Base-by-base conservation (phyloP, 1,139 yeast species). In the Hansenula sp. region DNA sequence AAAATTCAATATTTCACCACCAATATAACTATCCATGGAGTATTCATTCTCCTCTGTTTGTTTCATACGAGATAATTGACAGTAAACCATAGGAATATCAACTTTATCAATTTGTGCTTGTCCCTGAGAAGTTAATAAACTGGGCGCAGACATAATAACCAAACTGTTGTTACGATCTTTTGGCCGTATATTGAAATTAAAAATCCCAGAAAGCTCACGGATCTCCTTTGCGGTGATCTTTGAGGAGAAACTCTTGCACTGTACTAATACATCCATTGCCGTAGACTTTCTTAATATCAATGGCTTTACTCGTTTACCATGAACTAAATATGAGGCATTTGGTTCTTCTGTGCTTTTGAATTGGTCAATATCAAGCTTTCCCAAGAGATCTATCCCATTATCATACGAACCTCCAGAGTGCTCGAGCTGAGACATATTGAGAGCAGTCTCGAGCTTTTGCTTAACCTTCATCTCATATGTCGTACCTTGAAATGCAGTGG, bases 331-430 rank as follows among this genome's bases (percentile, higher is more conserved):
- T 10, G 35, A 19, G 2, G 27, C n/a, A 6, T 11, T 34, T 4
- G 26, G 34, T 31, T 7, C 38, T 38, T n/a, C 29, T 39, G 6
- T 37, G 25, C 3, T 17, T 18, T 10, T 30, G 25, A 13, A 31
- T 18, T 30, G 24, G 32, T 4, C 2, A 10, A 80, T 55, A 43
- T 77, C 67, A 88, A 88, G 81, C 35, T 64, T 64, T 0, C 86
- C 87, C 13, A 71, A 62, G 2, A 85, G 64, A 57, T 86, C 95
- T 6, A 84, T 69, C 0, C 95, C 95, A 38, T 76, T 73, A 55
- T 86, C 95, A 45, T 75, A 75, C 0, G 86, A 68, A 0, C 94
- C 92, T 2, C 95, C 95, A 41, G 72, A 68, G 42, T 68, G 69
- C 6, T 55, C 44, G 21, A 71, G 41, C 5, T 62, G 43, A 3